Conservation (phyloP, 768 basidiomycete species). For the Artomyces pyxidatus region DNA sequence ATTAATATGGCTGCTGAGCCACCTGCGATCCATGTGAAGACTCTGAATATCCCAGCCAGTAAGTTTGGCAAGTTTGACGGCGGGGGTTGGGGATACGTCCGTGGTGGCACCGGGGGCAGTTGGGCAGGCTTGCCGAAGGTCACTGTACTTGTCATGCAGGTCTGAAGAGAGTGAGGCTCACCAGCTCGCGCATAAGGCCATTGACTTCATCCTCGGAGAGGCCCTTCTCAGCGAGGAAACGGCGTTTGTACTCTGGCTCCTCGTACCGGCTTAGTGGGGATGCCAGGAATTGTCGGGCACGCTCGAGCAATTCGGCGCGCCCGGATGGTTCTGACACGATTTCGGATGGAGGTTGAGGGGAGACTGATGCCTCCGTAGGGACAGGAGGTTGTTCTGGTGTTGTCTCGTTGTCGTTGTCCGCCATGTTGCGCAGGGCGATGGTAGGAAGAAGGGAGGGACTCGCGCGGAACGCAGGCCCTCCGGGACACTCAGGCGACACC, state of each 20-base stretch:
- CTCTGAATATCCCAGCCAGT: slow-evolving; percentile 49
- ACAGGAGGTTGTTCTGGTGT: not conserved
- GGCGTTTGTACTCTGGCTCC: slow-evolving; percentile 45
- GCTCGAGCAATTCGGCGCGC: slow-evolving; percentile 25
- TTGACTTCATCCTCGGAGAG: slow-evolving; percentile 54
- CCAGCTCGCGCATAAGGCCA: slow-evolving; percentile 46
- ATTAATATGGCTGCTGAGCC: slow-evolving; percentile 51
- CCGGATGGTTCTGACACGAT: not conserved
- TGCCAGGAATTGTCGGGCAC: slow-evolving; percentile 55
- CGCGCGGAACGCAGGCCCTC: too few species aligned
- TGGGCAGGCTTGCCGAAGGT: slow-evolving; percentile 17
- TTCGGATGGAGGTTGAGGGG: slow-evolving; percentile 1
- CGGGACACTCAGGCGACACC: too few species aligned
- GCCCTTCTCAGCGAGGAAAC: slow-evolving; percentile 66
- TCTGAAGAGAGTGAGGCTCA: slow-evolving; percentile 24
- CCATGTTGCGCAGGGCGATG: not conserved
- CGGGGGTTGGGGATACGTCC: slow-evolving; percentile 62
- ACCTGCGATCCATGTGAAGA: slow-evolving; percentile 61
- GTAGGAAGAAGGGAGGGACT: too few species aligned
- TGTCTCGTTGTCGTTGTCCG: not conserved
- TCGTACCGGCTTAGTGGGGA: slow-evolving; percentile 60
- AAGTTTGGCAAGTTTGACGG: slow-evolving; percentile 65
- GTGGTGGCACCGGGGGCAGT: slow-evolving; percentile 52
- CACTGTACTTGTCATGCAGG: slow-evolving; percentile 15
- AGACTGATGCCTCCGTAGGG: not conserved